Evolutionary conservation across 1,284 basidiomycete genomes (phyloP).

Genomic region (Agroathelia rolfsii): DNA sequence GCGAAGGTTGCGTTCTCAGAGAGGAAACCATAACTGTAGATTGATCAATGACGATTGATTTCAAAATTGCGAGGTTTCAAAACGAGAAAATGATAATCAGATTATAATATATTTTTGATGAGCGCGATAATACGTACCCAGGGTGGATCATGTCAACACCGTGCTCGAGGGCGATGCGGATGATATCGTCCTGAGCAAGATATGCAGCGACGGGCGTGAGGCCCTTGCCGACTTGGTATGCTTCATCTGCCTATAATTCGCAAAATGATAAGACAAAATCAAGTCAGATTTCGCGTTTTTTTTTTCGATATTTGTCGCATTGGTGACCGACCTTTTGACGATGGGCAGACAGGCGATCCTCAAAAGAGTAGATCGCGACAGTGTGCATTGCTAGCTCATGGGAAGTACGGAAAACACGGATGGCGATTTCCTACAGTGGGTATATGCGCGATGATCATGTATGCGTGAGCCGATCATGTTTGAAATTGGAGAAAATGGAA

Average conservation of each 20-base stretch:
- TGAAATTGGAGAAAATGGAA: constrained; percentile 6
- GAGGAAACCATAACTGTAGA: constrained; percentile 85
- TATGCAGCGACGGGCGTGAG: constrained; percentile 94
- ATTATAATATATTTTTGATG: too few species aligned
- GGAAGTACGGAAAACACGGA: constrained; percentile 96
- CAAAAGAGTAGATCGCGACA: constrained; percentile 95
- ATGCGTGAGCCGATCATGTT: not conserved
- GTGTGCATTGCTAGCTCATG: constrained; percentile 99
- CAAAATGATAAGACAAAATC: too few species aligned
- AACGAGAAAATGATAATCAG: constrained; percentile 5
- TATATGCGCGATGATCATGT: too few species aligned
- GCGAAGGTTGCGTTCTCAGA: constrained; percentile 97
- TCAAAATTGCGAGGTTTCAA: constrained; percentile 1
- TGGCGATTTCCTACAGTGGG: constrained; percentile 86
- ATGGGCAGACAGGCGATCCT: constrained; percentile 95
- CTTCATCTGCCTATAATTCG: constrained; percentile 93
- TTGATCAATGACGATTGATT: constrained; percentile 7
- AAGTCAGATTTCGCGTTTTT: too few species aligned
- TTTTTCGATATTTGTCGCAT: too few species aligned
- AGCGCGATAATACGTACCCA: constrained; percentile 47
- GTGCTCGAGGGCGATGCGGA: constrained; percentile 89
- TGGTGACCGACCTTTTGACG: constrained; percentile 91
- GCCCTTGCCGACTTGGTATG: constrained; percentile 95
- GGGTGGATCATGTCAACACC: constrained; percentile 99
- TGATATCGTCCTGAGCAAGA: constrained; percentile 95